Evolutionary conservation across 2,329 filamentous ascomycete species (phyloP).

Genomic region (Diaporthe eres): DNA sequence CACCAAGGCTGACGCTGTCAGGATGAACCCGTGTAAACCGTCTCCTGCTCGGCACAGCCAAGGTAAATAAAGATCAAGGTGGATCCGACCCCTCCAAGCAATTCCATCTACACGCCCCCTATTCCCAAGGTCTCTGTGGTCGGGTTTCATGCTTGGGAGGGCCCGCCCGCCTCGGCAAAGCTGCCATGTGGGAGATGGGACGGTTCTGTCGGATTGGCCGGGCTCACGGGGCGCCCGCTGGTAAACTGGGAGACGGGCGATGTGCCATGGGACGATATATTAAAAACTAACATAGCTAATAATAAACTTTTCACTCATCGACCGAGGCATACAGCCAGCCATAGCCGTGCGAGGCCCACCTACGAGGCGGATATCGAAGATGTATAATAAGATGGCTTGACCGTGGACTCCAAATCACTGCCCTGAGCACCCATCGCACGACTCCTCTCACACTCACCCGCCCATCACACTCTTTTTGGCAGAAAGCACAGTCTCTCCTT

Average conservation of each 20-base stretch:
- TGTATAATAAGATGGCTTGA: constrained; percentile 13
- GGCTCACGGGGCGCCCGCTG: constrained; percentile 12
- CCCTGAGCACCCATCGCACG: not conserved
- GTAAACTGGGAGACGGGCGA: not conserved
- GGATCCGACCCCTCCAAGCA: not conserved
- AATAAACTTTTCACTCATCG: not conserved
- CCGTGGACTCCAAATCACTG: not conserved
- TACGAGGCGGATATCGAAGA: not conserved
- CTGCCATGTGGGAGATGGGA: constrained; percentile 13
- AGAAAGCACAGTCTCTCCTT: constrained; percentile 16
- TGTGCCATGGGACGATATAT: constrained; percentile 1
- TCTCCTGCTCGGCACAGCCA: not conserved
- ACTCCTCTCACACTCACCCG: not conserved
- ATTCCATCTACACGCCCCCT: not conserved
- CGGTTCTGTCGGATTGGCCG: constrained; percentile 12
- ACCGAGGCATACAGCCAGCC: constrained; percentile 1
- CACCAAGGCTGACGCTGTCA: not conserved
- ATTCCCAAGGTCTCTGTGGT: not conserved
- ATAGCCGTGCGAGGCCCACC: not conserved
- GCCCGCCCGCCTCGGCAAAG: constrained; percentile 14
- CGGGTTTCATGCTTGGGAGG: not conserved
- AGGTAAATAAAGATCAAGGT: constrained; percentile 19
- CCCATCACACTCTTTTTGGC: not conserved
- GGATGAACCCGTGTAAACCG: not conserved
- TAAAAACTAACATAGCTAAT: not conserved